Evolutionary conservation across 1,139 yeast species (phyloP).

Genomic region (Fermentozyma sake): DNA sequence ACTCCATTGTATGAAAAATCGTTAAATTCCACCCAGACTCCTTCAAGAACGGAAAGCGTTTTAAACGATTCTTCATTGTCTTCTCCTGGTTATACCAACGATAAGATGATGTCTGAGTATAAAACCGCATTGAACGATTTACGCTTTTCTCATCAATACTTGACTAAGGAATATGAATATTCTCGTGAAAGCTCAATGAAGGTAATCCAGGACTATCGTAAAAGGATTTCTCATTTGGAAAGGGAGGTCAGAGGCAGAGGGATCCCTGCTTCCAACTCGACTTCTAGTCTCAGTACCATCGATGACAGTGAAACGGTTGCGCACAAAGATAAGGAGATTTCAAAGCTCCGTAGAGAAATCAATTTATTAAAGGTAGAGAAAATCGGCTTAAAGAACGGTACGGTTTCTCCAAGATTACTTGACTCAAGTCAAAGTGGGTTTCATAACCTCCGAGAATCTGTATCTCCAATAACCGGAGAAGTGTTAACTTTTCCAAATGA

Average conservation of each 20-base stretch:
- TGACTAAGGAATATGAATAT: constrained; percentile 56
- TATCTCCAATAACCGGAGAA: constrained; percentile 26
- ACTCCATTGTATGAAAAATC: constrained; percentile 2
- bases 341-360: constrained; percentile 44
- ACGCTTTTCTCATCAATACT: constrained; percentile 59
- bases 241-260: constrained; percentile 27
- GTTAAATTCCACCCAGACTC: constrained; percentile 2
- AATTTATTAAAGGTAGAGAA: constrained; percentile 47
- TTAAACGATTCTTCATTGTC: background rate
- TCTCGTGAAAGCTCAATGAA: constrained; percentile 48
- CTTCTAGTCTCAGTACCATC: constrained; percentile 1
- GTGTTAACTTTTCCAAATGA: constrained; percentile 8
- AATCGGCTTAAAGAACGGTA: constrained; percentile 27
- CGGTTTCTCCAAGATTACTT: constrained; percentile 1
- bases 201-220: constrained; percentile 45
- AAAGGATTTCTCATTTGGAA: constrained; percentile 41
- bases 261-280: constrained; percentile 1
- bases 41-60: too few relatives aligned
- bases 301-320: constrained; percentile 19
- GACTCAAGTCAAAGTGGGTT: too few relatives aligned
- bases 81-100: constrained; percentile 4
- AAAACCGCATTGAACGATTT: constrained; percentile 57
- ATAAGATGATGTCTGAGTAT: constrained; percentile 36
- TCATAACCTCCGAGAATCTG: too few relatives aligned
- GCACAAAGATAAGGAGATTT: constrained; percentile 43